phyloP scores from a whole-genome alignment of 805 yeast species.

The Lachancea mirantina region DNA sequence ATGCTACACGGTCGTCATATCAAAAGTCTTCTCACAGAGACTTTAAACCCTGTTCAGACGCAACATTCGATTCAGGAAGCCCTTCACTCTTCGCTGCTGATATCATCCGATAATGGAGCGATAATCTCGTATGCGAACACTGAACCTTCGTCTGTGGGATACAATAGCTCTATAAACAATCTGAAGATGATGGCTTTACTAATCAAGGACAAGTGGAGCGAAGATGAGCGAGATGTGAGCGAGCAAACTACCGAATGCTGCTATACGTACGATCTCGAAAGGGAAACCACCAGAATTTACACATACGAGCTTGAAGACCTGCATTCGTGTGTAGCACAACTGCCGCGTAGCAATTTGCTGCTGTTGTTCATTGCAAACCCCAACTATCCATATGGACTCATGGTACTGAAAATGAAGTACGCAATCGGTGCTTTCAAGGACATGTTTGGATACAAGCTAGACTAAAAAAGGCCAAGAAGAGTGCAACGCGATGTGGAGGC shows the following conservation, averaged over 20 bases:
- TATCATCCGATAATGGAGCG: slow-evolving; percentile 25
- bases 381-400: slow-evolving; percentile 27
- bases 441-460: slow-evolving; percentile 24
- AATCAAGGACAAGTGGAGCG: slow-evolving; percentile 30
- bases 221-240: slow-evolving; percentile 18
- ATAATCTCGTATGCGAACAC: slow-evolving; percentile 23
- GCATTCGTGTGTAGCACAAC: slow-evolving; percentile 25
- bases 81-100: slow-evolving; percentile 22
- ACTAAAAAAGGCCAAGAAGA: no score
- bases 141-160: slow-evolving; percentile 7
- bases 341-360: slow-evolving; percentile 26
- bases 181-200: slow-evolving; percentile 29
- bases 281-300: slow-evolving; percentile 19
- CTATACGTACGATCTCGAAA: slow-evolving; percentile 10
- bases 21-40: slow-evolving; percentile 13
- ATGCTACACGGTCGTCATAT: slow-evolving; percentile 24
- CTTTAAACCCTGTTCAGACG: slow-evolving; percentile 17
- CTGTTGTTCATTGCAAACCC: slow-evolving; percentile 22
- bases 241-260: slow-evolving; percentile 13
- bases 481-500: no score
- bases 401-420: slow-evolving; percentile 25
- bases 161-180: slow-evolving; percentile 19
- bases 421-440: slow-evolving; percentile 18
- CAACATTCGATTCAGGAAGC: slow-evolving; percentile 12
- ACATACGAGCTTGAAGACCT: slow-evolving; percentile 29